phyloP scores from a whole-genome alignment of 1,284 basidiomycete genomes.

The Rhodotorula sp. region DNA sequence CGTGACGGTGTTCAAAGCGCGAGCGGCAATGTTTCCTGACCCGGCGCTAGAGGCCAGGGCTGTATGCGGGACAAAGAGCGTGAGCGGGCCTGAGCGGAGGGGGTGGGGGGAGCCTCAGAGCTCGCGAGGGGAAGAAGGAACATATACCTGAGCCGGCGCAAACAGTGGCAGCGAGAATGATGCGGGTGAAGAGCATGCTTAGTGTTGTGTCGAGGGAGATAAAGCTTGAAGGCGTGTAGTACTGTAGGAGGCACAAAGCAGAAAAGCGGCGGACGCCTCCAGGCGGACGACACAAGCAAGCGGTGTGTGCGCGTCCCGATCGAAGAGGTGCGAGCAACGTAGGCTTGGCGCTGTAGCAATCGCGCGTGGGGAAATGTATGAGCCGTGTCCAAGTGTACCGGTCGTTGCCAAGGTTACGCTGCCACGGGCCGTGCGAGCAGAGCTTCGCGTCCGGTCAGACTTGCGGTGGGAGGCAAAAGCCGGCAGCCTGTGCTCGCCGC shows the following conservation, averaged over 20 bases:
- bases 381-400: too few species aligned
- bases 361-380: too few species aligned
- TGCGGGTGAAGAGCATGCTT: neutral
- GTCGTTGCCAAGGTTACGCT: too few species aligned
- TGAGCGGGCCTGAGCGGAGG: neutral
- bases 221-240: neutral
- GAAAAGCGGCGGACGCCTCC: too few species aligned
- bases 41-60: neutral
- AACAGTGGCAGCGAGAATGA: neutral
- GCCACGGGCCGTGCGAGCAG: too few species aligned
- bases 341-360: too few species aligned
- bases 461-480: too few species aligned
- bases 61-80: neutral
- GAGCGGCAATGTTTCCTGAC: neutral
- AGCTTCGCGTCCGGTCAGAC: too few species aligned
- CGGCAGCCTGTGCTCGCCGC: too few species aligned
- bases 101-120: neutral
- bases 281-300: too few species aligned
- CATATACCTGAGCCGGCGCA: neutral
- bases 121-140: neutral
- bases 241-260: neutral
- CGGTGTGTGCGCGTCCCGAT: too few species aligned
- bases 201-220: neutral
- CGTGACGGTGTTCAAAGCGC: neutral
- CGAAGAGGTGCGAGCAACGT: too few species aligned